A percentile compares a stretch with the other conserved stretches of the same genome.
These are phyloP conservation scores for Rhodotorula graminis DNA, from an alignment of 768 basidiomycete genomes.

Conservation along the genomic window DNA sequence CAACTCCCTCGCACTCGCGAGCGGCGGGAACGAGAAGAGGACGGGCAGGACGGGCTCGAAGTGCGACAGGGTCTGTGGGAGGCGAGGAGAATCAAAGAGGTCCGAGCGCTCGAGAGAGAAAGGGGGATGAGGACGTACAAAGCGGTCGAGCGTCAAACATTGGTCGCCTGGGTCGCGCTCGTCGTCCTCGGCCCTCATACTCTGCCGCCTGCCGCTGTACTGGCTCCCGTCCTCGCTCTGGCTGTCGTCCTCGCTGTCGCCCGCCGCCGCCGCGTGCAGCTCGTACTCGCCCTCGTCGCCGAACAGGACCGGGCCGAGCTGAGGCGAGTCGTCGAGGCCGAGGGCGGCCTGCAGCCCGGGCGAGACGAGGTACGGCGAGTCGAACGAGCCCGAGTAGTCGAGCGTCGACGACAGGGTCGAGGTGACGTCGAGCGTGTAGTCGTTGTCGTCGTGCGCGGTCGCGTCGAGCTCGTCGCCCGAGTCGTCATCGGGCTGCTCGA, in stretches of 20 bases:
- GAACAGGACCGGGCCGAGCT: not conserved
- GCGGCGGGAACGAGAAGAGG: slow-evolving; percentile 61
- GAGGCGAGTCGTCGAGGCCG: slow-evolving; percentile 10
- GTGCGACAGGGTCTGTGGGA: not conserved
- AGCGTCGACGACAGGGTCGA: not conserved
- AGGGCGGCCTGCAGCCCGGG: not conserved
- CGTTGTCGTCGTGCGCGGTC: not conserved
- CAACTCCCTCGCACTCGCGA: slow-evolving; percentile 52
- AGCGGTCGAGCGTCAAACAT: slow-evolving; percentile 27
- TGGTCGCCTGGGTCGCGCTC: not conserved
- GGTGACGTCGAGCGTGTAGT: not conserved
- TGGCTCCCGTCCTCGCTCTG: not conserved
- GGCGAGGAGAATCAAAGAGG: not conserved
- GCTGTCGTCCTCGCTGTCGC: slow-evolving; percentile 23
- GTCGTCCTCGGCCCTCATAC: not conserved
- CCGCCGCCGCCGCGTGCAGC: too few relatives aligned
- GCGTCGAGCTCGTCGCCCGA: not conserved
- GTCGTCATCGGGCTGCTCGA: not conserved
- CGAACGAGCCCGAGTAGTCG: not conserved
- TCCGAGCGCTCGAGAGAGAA: not conserved
- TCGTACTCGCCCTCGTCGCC: not conserved
- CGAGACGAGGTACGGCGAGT: slow-evolving; percentile 2
- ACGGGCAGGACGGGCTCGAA: slow-evolving; percentile 56
- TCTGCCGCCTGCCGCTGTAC: not conserved
- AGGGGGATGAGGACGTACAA: not conserved